A percentile compares a stretch with the other conserved stretches of the same genome.
These are phyloP conservation scores for Rhodotorula taiwanensis DNA, from an alignment of 768 basidiomycete genomes.

Conservation along the genomic window DNA sequence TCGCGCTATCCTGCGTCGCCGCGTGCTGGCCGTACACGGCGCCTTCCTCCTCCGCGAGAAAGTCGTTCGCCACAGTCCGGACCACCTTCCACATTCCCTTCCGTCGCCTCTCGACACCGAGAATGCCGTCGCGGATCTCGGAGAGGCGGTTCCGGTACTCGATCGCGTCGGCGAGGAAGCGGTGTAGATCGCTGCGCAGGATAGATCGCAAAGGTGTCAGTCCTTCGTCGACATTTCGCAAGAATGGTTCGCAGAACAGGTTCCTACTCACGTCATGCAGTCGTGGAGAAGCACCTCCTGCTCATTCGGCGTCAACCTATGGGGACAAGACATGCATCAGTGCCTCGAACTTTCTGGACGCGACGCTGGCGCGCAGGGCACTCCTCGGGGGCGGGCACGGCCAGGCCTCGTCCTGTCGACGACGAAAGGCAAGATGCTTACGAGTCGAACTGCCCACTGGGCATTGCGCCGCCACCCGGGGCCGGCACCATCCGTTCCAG, in stretches of 20 bases:
- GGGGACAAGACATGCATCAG: too few relatives aligned
- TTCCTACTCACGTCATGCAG: conserved; percentile 33
- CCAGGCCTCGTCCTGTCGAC: too few relatives aligned
- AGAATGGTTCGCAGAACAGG: background rate
- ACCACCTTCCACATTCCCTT: conserved; percentile 39
- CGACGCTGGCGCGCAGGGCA: too few relatives aligned
- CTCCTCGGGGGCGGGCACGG: too few relatives aligned
- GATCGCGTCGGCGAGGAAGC: conserved; percentile 40
- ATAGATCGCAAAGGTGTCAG: too few relatives aligned
- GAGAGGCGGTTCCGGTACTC: conserved; percentile 39
- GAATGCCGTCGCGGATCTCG: conserved; percentile 40
- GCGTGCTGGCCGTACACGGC: conserved; percentile 2
- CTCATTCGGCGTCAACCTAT: conserved; percentile 33
- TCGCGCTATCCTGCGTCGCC: background rate
- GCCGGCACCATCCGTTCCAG: conserved; percentile 10
- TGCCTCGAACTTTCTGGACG: too few relatives aligned
- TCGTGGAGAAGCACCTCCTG: conserved; percentile 38
- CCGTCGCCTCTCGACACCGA: conserved; percentile 39
- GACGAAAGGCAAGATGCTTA: background rate
- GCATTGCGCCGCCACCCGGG: background rate
- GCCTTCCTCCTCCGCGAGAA: conserved; percentile 27
- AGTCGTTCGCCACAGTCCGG: conserved; percentile 28
- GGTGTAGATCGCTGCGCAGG: conserved; percentile 34
- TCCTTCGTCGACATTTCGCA: too few relatives aligned
- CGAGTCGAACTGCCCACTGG: conserved; percentile 4